Conservation (phyloP, 208 protist species). For the Trypanosoma melophagium region DNA sequence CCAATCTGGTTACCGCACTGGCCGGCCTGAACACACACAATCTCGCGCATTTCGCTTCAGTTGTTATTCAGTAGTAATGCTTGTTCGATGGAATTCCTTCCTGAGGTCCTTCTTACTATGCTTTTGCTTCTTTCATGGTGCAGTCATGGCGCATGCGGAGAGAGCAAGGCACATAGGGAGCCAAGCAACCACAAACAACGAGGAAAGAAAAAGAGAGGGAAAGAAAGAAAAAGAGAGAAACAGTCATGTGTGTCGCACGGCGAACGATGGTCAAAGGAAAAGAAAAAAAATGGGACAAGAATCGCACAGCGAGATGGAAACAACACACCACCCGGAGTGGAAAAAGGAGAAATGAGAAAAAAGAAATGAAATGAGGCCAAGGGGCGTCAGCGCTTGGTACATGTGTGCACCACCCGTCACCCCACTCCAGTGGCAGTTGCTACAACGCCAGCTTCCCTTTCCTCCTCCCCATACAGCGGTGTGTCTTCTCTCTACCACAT, state of each 20-base stretch:
- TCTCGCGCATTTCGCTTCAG: slow-evolving; percentile 84
- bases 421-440: too few relatives aligned
- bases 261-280: too few relatives aligned
- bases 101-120: not conserved
- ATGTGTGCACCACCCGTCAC: too few relatives aligned
- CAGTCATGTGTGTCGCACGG: too few relatives aligned
- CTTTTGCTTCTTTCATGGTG: not conserved
- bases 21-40: slow-evolving; percentile 73
- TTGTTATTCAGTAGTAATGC: slow-evolving; percentile 8
- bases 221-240: not conserved
- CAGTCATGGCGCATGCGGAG: too few relatives aligned
- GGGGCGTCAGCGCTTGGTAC: too few relatives aligned
- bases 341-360: slow-evolving; percentile 3
- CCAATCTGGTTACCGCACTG: slow-evolving; percentile 84
- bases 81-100: not conserved
- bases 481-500: too few relatives aligned
- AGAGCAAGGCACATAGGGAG: too few relatives aligned
- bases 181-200: not conserved
- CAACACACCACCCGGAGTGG: not conserved
- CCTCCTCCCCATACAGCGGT: too few relatives aligned
- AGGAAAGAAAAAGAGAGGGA: not conserved
- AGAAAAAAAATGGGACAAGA: too few relatives aligned
- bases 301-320: not conserved
- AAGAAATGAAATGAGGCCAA: not conserved
- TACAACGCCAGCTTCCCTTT: too few relatives aligned